A percentile compares a stretch with the other conserved stretches of the same genome.
Evolutionary conservation across 2,329 filamentous ascomycete genomes (phyloP).

Genomic region (Metarhizium album): DNA sequence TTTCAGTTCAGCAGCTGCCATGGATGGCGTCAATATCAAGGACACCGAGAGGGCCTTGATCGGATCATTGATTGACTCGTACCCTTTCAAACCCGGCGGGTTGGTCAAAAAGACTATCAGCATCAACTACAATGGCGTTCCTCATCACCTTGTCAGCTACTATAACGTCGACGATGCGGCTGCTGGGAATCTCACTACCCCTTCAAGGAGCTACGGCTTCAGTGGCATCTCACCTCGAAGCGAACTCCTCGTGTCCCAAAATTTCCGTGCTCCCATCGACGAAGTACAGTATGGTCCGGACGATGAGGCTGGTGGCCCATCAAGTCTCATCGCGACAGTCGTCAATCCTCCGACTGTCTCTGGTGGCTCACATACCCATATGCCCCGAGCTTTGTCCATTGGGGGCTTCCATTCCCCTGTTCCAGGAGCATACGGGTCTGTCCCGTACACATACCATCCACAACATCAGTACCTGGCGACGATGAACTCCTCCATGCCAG

Average conservation of each 20-base stretch:
- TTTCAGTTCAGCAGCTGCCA: conserved; percentile 4
- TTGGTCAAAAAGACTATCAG: conserved; percentile 91
- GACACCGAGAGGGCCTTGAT: conserved; percentile 41
- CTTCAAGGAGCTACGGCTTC: conserved; percentile 34
- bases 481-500: conserved; percentile 5
- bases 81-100: conserved; percentile 72
- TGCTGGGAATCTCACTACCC: conserved; percentile 45
- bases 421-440: conserved; percentile 7
- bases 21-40: conserved; percentile 8
- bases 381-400: conserved; percentile 17
- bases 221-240: conserved; percentile 39
- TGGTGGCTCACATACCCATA: conserved; percentile 6
- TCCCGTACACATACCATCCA: conserved; percentile 1
- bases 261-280: conserved; percentile 56
- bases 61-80: conserved; percentile 81
- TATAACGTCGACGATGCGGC: conserved; percentile 76
- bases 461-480: conserved; percentile 3
- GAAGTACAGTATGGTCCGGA: conserved; percentile 35
- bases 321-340: conserved; percentile 7
- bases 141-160: conserved; percentile 82
- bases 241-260: conserved; percentile 50
- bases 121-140: conserved; percentile 60
- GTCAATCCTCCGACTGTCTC: conserved; percentile 8
- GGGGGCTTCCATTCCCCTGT: conserved; percentile 11
- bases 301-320: conserved; percentile 2